Conservation (phyloP, 73 alveolate species). For the Loxodes magnus region DNA sequence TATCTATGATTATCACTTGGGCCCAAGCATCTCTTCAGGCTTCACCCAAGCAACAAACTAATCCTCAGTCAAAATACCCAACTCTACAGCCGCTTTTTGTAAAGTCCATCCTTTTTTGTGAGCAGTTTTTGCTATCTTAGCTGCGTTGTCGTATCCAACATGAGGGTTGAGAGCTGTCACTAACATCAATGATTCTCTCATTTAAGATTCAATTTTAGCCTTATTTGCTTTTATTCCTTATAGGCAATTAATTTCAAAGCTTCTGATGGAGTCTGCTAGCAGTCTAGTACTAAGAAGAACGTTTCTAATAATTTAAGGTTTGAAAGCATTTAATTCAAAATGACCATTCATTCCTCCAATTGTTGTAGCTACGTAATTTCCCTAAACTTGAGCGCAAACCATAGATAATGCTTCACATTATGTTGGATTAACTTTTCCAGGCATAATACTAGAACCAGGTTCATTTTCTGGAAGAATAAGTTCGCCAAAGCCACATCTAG, state of each 20-base stretch:
- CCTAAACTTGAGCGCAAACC: constrained; percentile 95
- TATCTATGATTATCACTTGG: too few species aligned
- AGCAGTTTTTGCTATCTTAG: constrained; percentile 93
- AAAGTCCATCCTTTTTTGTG: constrained; percentile 76
- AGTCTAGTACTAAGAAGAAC: constrained; percentile 84
- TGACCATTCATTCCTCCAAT: constrained; percentile 96
- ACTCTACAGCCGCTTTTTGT: constrained; percentile 66
- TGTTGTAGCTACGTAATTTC: constrained; percentile 86
- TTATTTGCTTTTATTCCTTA: constrained; percentile 47
- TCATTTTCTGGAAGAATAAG: constrained; percentile 92
- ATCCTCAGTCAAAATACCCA: constrained; percentile 56
- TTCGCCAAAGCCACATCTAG: constrained; percentile 98
- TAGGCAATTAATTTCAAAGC: constrained; percentile 67
- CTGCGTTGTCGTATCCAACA: constrained; percentile 93
- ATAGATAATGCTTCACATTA: constrained; percentile 97
- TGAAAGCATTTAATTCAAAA: constrained; percentile 97
- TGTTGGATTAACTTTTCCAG: constrained; percentile 97
- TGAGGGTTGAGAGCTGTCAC: constrained; percentile 98
- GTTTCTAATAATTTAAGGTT: constrained; percentile 92
- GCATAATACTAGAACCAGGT: constrained; percentile 99
- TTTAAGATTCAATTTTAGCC: constrained; percentile 56
- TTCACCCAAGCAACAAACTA: constrained; percentile 54
- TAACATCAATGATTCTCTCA: constrained; percentile 73
- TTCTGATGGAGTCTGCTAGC: constrained; percentile 71
- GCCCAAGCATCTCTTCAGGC: constrained; percentile 70